phyloP scores from a whole-genome alignment of 139 green algal genomes.

The Chlorella vulgaris region DNA sequence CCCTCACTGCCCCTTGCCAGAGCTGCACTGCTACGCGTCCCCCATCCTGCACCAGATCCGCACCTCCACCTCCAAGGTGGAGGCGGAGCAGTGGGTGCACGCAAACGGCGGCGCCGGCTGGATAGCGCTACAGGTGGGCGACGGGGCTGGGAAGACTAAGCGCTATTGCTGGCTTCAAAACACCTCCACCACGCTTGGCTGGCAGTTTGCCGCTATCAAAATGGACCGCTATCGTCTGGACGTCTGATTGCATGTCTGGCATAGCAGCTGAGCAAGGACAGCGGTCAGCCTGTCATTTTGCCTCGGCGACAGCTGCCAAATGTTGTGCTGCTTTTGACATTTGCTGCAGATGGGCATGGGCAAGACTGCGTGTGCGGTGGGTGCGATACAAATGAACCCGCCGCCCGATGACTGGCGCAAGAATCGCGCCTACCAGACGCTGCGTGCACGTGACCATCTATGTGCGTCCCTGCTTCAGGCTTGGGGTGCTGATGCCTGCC shows the following conservation, averaged over 20 bases:
- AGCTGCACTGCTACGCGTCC: slow-evolving; percentile 3
- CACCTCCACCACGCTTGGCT: no score
- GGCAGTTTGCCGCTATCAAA: no score
- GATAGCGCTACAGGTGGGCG: slow-evolving; percentile 34
- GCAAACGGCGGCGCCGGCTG: slow-evolving; percentile 32
- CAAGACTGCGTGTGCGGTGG: slow-evolving; percentile 37
- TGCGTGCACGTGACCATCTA: background rate
- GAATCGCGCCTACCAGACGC: slow-evolving; percentile 9
- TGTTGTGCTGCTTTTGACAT: background rate
- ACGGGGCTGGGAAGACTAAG: no score
- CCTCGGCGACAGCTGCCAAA: no score
- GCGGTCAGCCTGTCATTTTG: no score
- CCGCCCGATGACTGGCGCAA: slow-evolving; percentile 30
- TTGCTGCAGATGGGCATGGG: slow-evolving; percentile 33
- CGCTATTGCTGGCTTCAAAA: no score
- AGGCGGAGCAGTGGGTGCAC: slow-evolving; percentile 25
- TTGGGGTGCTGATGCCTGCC: background rate
- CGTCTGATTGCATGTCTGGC: no score
- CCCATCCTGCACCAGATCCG: slow-evolving; percentile 38
- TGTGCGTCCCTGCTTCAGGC: background rate
- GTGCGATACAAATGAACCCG: slow-evolving; percentile 31
- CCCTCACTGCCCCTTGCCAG: background rate
- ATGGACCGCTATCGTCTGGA: no score
- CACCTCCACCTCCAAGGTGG: slow-evolving; percentile 25
- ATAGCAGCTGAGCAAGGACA: no score